Evolutionary conservation across 2,329 filamentous ascomycete species (phyloP).

Genomic region (Fusarium decemcellulare): DNA sequence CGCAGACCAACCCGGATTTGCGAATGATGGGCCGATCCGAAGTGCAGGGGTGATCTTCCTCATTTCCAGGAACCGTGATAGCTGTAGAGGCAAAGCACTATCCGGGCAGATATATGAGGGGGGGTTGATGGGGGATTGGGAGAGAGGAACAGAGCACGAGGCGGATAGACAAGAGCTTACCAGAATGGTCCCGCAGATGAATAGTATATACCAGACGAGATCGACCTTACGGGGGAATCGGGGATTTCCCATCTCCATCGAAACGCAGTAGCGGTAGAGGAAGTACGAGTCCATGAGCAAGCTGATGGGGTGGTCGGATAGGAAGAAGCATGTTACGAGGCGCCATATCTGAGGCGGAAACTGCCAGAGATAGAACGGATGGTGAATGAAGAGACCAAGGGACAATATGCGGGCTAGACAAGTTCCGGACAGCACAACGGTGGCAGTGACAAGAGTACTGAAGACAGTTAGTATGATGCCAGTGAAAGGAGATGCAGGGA

Average conservation of each 20-base stretch:
- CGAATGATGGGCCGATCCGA: slow-evolving; percentile 75
- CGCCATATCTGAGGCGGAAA: slow-evolving; percentile 63
- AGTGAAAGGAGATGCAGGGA: neutral
- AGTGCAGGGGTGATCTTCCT: slow-evolving; percentile 84
- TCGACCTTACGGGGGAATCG: slow-evolving; percentile 84
- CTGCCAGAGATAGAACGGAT: slow-evolving; percentile 65
- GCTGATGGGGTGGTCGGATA: slow-evolving; percentile 56
- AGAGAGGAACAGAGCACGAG: slow-evolving; percentile 36
- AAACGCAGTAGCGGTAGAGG: slow-evolving; percentile 82
- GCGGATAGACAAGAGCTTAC: slow-evolving; percentile 71
- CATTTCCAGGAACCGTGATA: slow-evolving; percentile 88
- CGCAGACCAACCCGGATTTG: slow-evolving; percentile 74
- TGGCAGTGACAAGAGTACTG: slow-evolving; percentile 76
- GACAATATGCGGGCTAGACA: slow-evolving; percentile 70
- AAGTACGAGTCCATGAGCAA: slow-evolving; percentile 83
- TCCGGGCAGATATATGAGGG: slow-evolving; percentile 83
- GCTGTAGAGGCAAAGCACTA: slow-evolving; percentile 75
- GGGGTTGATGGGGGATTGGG: slow-evolving; percentile 41
- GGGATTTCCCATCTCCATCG: slow-evolving; percentile 79
- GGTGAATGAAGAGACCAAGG: slow-evolving; percentile 66
- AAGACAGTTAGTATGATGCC: slow-evolving; percentile 35
- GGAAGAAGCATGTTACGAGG: slow-evolving; percentile 57
- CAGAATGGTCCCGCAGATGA: slow-evolving; percentile 79
- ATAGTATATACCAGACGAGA: slow-evolving; percentile 84
- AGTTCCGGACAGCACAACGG: slow-evolving; percentile 72